Percentiles rank a stretch among this genome's conserved stretches.
Conservation (phyloP, 1,284 basidiomycete genomes). For the Pseudozyma thailandica region DNA sequence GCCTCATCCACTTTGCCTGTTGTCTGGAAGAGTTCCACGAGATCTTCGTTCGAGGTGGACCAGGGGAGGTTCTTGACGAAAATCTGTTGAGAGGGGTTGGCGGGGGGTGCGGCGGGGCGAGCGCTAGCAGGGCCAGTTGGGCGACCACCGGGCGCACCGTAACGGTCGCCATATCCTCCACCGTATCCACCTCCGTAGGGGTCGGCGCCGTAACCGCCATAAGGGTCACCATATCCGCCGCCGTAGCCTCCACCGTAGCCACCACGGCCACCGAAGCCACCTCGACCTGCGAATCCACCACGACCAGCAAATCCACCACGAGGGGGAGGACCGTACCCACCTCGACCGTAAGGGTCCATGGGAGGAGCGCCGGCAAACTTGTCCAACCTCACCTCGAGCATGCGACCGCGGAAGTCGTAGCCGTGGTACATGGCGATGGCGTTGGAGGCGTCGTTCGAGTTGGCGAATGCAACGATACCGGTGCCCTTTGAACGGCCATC, state of each 20-base stretch:
- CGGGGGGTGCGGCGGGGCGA: constrained; percentile 49
- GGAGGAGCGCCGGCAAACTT: constrained; percentile 78
- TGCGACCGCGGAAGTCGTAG: constrained; percentile 57
- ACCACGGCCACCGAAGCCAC: constrained; percentile 68
- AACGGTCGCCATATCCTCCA: constrained; percentile 34
- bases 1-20: constrained; percentile 93
- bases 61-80: constrained; percentile 96
- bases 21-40: constrained; percentile 97
- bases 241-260: constrained; percentile 63
- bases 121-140: constrained; percentile 16
- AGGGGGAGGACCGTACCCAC: constrained; percentile 74
- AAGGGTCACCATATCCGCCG: constrained; percentile 53
- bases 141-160: constrained; percentile 21
- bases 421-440: constrained; percentile 72
- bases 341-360: constrained; percentile 55
- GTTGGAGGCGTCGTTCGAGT: constrained; percentile 85
- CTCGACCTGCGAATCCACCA: constrained; percentile 70
- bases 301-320: constrained; percentile 25
- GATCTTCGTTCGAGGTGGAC: constrained; percentile 98
- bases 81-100: constrained; percentile 93
- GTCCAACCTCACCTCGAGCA: constrained; percentile 71
- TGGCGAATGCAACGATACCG: constrained; percentile 91
- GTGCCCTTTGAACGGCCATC: constrained; percentile 90
- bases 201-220: constrained; percentile 69
- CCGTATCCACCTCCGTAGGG: constrained; percentile 29